Evolutionary conservation across 805 yeast species (phyloP).

Genomic region (Scheffersomyces stipitis): DNA sequence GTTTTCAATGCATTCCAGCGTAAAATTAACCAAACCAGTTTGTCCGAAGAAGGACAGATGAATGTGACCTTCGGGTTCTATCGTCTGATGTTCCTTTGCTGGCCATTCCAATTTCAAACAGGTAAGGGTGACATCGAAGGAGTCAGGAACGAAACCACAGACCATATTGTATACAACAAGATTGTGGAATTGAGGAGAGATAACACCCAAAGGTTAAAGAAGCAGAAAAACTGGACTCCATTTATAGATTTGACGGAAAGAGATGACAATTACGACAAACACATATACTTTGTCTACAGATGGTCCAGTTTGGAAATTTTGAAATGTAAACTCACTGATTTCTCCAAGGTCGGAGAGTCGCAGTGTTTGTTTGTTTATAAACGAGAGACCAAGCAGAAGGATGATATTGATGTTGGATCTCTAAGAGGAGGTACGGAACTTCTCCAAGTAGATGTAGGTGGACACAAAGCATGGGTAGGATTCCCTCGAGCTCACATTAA

Average conservation of each 20-base stretch:
- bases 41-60: constrained; percentile 2
- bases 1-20: constrained; percentile 25
- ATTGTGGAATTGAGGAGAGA: not conserved
- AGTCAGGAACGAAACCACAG: constrained; percentile 8
- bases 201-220: constrained; percentile 3
- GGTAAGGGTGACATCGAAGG: constrained; percentile 27
- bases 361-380: not conserved
- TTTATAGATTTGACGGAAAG: constrained; percentile 8
- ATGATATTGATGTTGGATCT: not conserved
- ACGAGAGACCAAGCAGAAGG: not conserved
- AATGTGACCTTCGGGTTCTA: constrained; percentile 6
- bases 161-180: constrained; percentile 4
- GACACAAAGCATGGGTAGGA: constrained; percentile 16
- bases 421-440: constrained; percentile 3
- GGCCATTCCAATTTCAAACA: constrained; percentile 32
- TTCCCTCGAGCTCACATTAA: constrained; percentile 15
- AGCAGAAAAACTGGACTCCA: constrained; percentile 28
- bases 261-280: constrained; percentile 5
- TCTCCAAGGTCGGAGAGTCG: constrained; percentile 3
- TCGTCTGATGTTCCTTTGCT: constrained; percentile 30
- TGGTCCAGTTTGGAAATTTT: constrained; percentile 12
- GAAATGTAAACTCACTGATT: constrained; percentile 9
- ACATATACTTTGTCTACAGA: constrained; percentile 12
- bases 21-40: constrained; percentile 13
- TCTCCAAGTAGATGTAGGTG: constrained; percentile 2